Evolutionary conservation across 805 yeast genomes (phyloP).

Genomic region (Myxozyma mucilagina): DNA sequence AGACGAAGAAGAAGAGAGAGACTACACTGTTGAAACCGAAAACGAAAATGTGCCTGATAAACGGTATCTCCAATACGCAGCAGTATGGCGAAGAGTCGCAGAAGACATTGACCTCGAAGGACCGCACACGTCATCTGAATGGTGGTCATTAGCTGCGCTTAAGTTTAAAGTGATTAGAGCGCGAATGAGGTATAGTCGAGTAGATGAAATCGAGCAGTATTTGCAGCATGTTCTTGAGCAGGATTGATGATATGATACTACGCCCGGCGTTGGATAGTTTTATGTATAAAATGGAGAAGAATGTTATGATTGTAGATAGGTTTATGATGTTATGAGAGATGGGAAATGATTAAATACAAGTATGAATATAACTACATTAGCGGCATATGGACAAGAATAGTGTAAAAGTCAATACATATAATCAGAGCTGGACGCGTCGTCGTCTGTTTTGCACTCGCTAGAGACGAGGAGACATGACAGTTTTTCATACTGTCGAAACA

Average conservation of each 20-base stretch:
- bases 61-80: slow-evolving; percentile 25
- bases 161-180: slow-evolving; percentile 19
- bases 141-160: slow-evolving; percentile 28
- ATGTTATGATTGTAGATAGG: too few species aligned
- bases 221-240: slow-evolving; percentile 9
- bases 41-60: not conserved
- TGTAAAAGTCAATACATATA: too few species aligned
- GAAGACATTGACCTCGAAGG: slow-evolving; percentile 27
- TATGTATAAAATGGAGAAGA: not conserved
- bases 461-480: too few species aligned
- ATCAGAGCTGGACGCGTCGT: too few species aligned
- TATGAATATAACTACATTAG: too few species aligned
- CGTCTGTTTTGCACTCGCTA: too few species aligned
- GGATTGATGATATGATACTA: slow-evolving; percentile 1
- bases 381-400: too few species aligned
- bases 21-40: not conserved
- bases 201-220: slow-evolving; percentile 16
- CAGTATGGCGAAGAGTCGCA: slow-evolving; percentile 24
- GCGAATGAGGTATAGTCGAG: slow-evolving; percentile 16
- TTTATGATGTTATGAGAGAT: too few species aligned
- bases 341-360: too few species aligned
- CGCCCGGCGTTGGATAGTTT: not conserved
- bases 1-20: not conserved
- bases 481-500: too few species aligned
- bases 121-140: slow-evolving; percentile 24